A percentile compares a stretch with the other conserved stretches of the same genome.
These are phyloP conservation scores for Lactarius akahatsu DNA, from an alignment of 768 basidiomycete genomes.

Conservation along the genomic window DNA sequence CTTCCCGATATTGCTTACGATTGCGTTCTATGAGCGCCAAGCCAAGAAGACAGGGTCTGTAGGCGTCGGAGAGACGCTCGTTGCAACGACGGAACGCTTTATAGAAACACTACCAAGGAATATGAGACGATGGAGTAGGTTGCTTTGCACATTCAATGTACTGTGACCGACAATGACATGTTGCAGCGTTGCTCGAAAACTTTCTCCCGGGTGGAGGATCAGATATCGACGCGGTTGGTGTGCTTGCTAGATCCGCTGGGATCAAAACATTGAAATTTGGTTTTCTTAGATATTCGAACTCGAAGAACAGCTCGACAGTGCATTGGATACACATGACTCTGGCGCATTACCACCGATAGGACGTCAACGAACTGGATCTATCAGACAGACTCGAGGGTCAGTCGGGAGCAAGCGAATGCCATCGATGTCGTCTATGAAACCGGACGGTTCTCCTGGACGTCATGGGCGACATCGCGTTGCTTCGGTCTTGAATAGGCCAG, in stretches of 20 bases:
- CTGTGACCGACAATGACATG: slow-evolving; percentile 6
- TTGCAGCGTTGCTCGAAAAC: slow-evolving; percentile 76
- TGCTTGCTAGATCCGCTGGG: slow-evolving; percentile 9
- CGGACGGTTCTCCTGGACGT: slow-evolving; percentile 13
- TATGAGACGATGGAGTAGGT: slow-evolving; percentile 71
- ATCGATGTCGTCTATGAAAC: slow-evolving; percentile 19
- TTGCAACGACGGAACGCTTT: slow-evolving; percentile 62
- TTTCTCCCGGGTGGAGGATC: slow-evolving; percentile 60
- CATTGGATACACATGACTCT: slow-evolving; percentile 51
- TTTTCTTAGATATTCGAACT: slow-evolving; percentile 69
- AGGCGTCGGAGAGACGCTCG: slow-evolving; percentile 71
- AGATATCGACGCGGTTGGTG: slow-evolving; percentile 71
- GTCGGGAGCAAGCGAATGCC: slow-evolving; percentile 13
- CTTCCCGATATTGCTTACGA: slow-evolving; percentile 77
- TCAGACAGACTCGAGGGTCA: slow-evolving; percentile 22
- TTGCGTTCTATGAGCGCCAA: slow-evolving; percentile 86
- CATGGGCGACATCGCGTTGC: slow-evolving; percentile 41
- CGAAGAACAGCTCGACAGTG: slow-evolving; percentile 62
- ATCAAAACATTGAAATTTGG: slow-evolving; percentile 9
- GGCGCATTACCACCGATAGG: slow-evolving; percentile 32
- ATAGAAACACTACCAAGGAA: slow-evolving; percentile 75
- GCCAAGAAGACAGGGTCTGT: slow-evolving; percentile 63
- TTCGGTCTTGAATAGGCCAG: slow-evolving; percentile 44
- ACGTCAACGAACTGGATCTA: slow-evolving; percentile 37
- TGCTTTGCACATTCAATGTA: neutral